Evolutionary conservation across 805 yeast genomes (phyloP).

Genomic region (Ogataea saltuana): DNA sequence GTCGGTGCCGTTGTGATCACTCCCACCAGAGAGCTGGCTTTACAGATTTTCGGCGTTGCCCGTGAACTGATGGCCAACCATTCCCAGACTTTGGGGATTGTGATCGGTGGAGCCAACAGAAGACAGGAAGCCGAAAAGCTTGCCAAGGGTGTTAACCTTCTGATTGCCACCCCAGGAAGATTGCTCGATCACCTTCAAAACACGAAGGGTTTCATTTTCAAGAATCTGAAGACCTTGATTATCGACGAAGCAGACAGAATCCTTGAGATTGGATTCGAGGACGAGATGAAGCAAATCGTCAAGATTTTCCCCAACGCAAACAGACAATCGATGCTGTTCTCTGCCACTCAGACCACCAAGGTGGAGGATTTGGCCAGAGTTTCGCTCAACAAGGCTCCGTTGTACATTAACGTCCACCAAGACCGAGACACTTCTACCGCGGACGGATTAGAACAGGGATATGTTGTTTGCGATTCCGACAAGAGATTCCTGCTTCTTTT

Average conservation of each 20-base stretch:
- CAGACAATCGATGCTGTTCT: conserved; percentile 94
- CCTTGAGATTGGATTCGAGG: conserved; percentile 96
- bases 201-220: conserved; percentile 90
- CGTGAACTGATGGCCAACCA: conserved; percentile 88
- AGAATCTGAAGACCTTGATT: conserved; percentile 88
- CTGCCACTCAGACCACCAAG: conserved; percentile 99
- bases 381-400: conserved; percentile 90
- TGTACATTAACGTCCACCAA: conserved; percentile 89
- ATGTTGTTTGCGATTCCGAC: conserved; percentile 96
- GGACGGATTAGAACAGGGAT: conserved; percentile 97
- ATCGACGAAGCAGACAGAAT: conserved; percentile 99
- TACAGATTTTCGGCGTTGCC: conserved; percentile 97
- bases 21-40: conserved; percentile 96
- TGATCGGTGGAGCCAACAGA: conserved; percentile 97
- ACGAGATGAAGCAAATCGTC: conserved; percentile 96
- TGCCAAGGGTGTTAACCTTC: conserved; percentile 86
- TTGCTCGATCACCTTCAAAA: conserved; percentile 94
- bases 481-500: conserved; percentile 86
- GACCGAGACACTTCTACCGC: conserved; percentile 86
- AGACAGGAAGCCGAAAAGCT: conserved; percentile 96
- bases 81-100: conserved; percentile 93
- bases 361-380: conserved; percentile 98
- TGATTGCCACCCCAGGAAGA: conserved; percentile 98
- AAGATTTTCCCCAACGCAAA: conserved; percentile 89
- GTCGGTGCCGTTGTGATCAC: conserved; percentile 95